Evolutionary conservation across 352 stramenopile species (phyloP), one percentile per base, ranked within the genome.

Genomic region (Pythium chondricola): DNA sequence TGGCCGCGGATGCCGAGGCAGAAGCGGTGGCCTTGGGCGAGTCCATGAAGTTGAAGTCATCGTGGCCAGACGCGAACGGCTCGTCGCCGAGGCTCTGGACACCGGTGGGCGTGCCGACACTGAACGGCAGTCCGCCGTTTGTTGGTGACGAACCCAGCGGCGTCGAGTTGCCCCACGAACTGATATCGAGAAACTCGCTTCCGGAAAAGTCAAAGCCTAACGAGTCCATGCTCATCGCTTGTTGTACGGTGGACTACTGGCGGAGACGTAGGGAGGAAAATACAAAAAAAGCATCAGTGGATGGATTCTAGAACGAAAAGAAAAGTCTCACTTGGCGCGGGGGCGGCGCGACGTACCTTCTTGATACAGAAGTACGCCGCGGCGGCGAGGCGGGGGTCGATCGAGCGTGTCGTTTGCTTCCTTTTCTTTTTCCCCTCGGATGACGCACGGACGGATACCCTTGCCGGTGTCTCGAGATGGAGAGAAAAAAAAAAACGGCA

Each of bases 141-240:
- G 44, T 88, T 7, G 81, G 81, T 7, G 81, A 92, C 38, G 73
- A 83, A 27, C 78, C 71, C 35, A 91, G 69, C 16, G 80, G 71
- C 11, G 80, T 83, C 16, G 65, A 66, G 48, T 55, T 77, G 29
- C 68, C 71, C 77, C 77, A 92, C 13, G 77, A 86, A 45, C 75
- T 74, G 17, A 92, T 67, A 43, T 92, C 81, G 20, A 92, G 67
- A 32, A 89, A 64, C 45, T 92, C 77, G 41, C 74, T 67, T 22
- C 75, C 74, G 27, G 64, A 56, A 52, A 92, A 89, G 57, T 92
- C 81, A 55, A 92, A 92, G 39, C 81, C 77, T 54, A 92, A 88
- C 29, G 81, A 92, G 62, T 92, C 81, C 81, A 92, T 92, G 8
- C 42, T 54, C 11, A 33, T 27, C 9, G 41, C 26, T 35, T 7